phyloP scores from a whole-genome alignment of 176 grass and related monocot species.

The Elaeis guineensis region DNA sequence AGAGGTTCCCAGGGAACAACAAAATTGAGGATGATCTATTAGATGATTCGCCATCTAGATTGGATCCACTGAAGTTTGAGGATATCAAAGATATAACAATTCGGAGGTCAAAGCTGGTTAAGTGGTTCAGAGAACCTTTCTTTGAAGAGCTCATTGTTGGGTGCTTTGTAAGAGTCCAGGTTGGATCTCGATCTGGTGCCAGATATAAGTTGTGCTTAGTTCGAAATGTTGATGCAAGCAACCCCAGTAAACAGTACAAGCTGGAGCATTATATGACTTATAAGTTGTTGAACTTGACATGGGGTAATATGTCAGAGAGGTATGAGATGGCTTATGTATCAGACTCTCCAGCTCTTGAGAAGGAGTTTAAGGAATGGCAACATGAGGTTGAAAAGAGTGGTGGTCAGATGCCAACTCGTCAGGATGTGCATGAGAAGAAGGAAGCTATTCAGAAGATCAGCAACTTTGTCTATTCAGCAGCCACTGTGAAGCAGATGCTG shows the following conservation, averaged over 20 bases:
- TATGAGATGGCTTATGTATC: conserved; percentile 94
- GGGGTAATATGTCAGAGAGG: conserved; percentile 58
- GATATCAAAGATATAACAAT: conserved; percentile 79
- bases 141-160: conserved; percentile 71
- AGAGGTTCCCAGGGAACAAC: conserved; percentile 31
- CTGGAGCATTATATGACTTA: conserved; percentile 60
- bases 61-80: conserved; percentile 65
- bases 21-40: conserved; percentile 68
- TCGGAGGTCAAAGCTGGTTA: conserved; percentile 65
- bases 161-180: conserved; percentile 80
- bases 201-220: conserved; percentile 87
- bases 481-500: conserved; percentile 68
- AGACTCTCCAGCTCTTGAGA: conserved; percentile 44
- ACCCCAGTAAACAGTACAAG: conserved; percentile 62
- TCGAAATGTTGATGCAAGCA: conserved; percentile 68
- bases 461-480: conserved; percentile 71
- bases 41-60: conserved; percentile 45
- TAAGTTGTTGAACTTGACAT: conserved; percentile 84
- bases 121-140: conserved; percentile 99
- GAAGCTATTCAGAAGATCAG: conserved; percentile 54
- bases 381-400: conserved; percentile 58
- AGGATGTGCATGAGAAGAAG: conserved; percentile 91
- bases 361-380: conserved; percentile 91
- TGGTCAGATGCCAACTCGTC: conserved; percentile 55
- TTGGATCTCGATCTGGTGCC: conserved; percentile 54